Percentiles rank a stretch among this genome's conserved stretches.
phyloP scores from a whole-genome alignment of 176 grass and related monocot genomes.

The Aegilops tauschii region DNA sequence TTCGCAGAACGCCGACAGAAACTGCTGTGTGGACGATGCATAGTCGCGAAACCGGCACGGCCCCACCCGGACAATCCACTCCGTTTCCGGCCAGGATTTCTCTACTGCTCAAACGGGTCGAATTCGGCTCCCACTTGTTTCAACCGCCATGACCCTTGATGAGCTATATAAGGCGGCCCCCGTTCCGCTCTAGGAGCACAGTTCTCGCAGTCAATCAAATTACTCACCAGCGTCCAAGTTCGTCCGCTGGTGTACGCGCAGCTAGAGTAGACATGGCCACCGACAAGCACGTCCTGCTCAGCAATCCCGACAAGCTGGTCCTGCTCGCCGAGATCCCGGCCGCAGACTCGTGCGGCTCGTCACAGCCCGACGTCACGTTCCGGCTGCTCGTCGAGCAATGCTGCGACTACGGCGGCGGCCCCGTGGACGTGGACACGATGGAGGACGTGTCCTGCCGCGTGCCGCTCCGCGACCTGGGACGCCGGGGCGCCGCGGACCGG shows the following conservation, averaged over 20 bases:
- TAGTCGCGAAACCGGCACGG: too few species aligned
- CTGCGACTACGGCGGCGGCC: neutral
- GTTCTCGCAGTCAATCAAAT: neutral
- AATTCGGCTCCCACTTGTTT: neutral
- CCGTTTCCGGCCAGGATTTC: too few species aligned
- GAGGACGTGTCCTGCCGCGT: constrained; percentile 1
- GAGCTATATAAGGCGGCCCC: neutral
- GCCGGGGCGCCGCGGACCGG: neutral
- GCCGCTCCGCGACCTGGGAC: neutral
- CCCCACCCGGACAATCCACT: too few species aligned
- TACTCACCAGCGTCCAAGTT: too few species aligned
- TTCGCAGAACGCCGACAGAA: too few species aligned
- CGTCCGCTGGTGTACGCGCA: neutral
- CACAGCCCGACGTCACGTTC: neutral
- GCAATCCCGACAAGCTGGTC: neutral
- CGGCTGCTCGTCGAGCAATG: constrained; percentile 6
- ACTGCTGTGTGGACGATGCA: too few species aligned
- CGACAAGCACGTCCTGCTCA: neutral
- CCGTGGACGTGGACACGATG: neutral
- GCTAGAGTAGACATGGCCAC: neutral
- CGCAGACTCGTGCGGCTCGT: neutral
- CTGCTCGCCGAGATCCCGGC: neutral
- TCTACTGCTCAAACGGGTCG: neutral
- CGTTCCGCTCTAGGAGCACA: neutral
- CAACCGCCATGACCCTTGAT: neutral